Conservation (phyloP, 139 green algal species). For the Chlorella sp. region DNA sequence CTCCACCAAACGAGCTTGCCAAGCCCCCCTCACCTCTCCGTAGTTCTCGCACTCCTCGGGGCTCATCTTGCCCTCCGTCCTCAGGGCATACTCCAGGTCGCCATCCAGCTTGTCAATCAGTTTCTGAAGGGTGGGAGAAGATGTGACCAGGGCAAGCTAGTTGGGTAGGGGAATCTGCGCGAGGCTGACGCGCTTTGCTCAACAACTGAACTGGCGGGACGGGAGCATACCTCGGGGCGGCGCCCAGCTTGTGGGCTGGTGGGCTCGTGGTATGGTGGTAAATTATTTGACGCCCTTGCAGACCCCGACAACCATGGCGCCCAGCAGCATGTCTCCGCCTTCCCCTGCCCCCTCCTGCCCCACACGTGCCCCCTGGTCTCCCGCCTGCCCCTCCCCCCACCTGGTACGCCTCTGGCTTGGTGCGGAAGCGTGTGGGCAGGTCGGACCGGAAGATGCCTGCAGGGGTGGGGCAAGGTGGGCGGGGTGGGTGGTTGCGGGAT, state of each 20-base stretch:
- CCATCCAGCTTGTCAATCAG: constrained; percentile 93
- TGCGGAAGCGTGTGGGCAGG: constrained; percentile 89
- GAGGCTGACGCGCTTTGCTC: no score
- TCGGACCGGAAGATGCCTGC: constrained; percentile 95
- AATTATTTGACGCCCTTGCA: no score
- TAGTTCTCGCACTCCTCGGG: constrained; percentile 80
- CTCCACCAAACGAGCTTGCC: neutral
- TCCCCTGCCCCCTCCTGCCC: no score
- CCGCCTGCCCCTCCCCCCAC: constrained; percentile 24
- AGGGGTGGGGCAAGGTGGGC: neutral
- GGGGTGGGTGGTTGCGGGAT: neutral
- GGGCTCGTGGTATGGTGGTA: no score
- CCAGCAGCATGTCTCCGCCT: no score
- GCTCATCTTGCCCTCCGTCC: constrained; percentile 56
- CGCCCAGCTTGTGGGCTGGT: no score
- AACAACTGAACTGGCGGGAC: no score
- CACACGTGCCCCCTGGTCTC: no score
- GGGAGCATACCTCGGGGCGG: no score
- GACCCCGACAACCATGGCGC: no score
- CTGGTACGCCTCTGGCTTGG: constrained; percentile 83
- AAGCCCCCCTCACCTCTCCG: constrained; percentile 47
- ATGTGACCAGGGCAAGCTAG: no score
- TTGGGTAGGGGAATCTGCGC: no score
- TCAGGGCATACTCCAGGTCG: constrained; percentile 90
- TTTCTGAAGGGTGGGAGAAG: neutral